Percentiles rank a stretch among this genome's conserved stretches.
Conservation (phyloP, 352 stramenopile genomes). For the Pythium coloratum region DNA sequence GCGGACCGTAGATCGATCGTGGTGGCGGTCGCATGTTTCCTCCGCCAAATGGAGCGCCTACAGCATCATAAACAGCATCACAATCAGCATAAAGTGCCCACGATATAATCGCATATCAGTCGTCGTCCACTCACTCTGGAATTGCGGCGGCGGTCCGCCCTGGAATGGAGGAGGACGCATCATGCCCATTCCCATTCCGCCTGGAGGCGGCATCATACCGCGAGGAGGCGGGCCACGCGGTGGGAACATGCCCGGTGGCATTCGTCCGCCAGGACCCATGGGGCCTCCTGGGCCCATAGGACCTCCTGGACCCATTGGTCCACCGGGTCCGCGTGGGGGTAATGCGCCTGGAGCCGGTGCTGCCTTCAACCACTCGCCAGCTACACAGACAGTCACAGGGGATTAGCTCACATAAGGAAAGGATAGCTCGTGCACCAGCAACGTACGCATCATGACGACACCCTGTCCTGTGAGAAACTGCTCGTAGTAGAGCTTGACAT, state of each 20-base stretch:
- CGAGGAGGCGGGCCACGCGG: slow-evolving; percentile 62
- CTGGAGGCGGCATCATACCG: slow-evolving; percentile 68
- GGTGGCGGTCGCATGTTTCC: slow-evolving; percentile 41
- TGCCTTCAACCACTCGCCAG: slow-evolving; percentile 71
- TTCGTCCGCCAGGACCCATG: slow-evolving; percentile 26
- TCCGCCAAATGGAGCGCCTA: slow-evolving; percentile 39
- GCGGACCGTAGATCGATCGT: slow-evolving; percentile 76
- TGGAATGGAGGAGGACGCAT: slow-evolving; percentile 80
- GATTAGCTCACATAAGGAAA: background rate
- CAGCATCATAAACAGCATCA: background rate
- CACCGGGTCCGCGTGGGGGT: slow-evolving; percentile 39
- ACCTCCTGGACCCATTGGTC: slow-evolving; percentile 15
- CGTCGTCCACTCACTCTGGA: slow-evolving; percentile 7
- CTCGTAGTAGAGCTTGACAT: slow-evolving; percentile 94
- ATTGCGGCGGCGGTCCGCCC: slow-evolving; percentile 23
- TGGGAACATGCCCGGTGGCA: slow-evolving; percentile 54
- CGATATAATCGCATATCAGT: background rate
- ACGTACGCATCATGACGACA: slow-evolving; percentile 76
- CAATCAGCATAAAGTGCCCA: background rate
- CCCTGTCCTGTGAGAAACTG: slow-evolving; percentile 80
- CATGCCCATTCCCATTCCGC: slow-evolving; percentile 32
- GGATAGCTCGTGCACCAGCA: background rate
- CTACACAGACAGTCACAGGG: slow-evolving; percentile 25
- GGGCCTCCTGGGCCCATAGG: slow-evolving; percentile 18
- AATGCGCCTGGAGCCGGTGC: slow-evolving; percentile 39